These are phyloP conservation scores for Alloteropsis semialata DNA, from an alignment of 176 grass and related monocot genomes.

Conservation along the genomic window DNA sequence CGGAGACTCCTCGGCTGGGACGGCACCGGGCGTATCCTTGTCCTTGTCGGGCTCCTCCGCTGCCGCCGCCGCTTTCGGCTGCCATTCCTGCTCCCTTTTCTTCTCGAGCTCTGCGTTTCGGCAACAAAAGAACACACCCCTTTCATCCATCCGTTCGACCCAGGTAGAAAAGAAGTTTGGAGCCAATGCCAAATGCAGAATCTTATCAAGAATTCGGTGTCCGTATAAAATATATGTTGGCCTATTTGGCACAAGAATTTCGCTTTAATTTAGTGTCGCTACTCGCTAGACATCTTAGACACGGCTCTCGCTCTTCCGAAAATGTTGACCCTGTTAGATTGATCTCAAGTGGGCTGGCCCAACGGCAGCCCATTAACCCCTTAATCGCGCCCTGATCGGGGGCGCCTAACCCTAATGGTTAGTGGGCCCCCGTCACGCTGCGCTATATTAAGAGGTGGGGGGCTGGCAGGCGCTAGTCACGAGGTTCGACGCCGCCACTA, in stretches of 20 bases:
- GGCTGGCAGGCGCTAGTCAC: too few species aligned
- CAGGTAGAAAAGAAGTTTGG: neutral
- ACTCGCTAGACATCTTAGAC: neutral
- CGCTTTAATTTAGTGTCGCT: neutral
- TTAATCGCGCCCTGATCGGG: too few species aligned
- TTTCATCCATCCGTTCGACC: neutral
- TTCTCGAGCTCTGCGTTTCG: constrained; percentile 22
- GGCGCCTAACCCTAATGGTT: too few species aligned
- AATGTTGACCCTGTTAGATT: too few species aligned
- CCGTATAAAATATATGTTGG: neutral
- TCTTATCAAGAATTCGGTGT: neutral
- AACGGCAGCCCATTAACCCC: too few species aligned
- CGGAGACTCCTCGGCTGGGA: neutral
- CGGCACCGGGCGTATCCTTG: constrained; percentile 1
- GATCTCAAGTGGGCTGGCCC: too few species aligned
- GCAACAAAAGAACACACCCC: constrained; percentile 3
- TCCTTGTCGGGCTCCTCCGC: neutral
- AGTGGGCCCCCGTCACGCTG: too few species aligned
- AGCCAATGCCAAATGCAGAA: neutral
- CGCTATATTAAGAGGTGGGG: too few species aligned
- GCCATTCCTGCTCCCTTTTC: constrained; percentile 13
- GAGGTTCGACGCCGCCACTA: too few species aligned
- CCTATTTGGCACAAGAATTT: neutral
- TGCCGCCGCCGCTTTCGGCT: neutral
- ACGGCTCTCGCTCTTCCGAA: neutral